Evolutionary conservation across 768 basidiomycete genomes (phyloP).

Genomic region (Phaeotremella fagi): DNA sequence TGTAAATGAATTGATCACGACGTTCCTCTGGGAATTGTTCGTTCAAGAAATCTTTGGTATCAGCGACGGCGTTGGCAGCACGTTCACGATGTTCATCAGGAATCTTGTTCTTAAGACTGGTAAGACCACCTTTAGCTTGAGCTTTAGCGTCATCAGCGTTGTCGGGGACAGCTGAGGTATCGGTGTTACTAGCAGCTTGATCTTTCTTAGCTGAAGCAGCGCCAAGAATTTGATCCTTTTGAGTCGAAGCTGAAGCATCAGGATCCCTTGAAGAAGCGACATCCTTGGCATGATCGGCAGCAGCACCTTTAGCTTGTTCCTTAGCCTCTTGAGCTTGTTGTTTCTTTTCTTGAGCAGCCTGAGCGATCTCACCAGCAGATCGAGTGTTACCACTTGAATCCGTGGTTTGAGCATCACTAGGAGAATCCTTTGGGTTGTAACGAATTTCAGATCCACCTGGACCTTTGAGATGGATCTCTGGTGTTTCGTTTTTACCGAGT

Average conservation of each 20-base stretch:
- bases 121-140: conserved; percentile 41
- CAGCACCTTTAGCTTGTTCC: conserved; percentile 33
- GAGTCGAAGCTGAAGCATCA: conserved; percentile 37
- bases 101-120: conserved; percentile 56
- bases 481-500: conserved; percentile 53
- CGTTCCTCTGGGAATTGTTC: conserved; percentile 89
- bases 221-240: conserved; percentile 37
- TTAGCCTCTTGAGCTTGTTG: conserved; percentile 37
- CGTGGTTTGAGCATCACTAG: conserved; percentile 48
- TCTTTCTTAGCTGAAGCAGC: conserved; percentile 43
- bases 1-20: conserved; percentile 86
- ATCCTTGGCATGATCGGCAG: conserved; percentile 40
- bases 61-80: conserved; percentile 56
- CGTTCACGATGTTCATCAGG: conserved; percentile 65
- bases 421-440: conserved; percentile 57
- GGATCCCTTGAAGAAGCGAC: conserved; percentile 37
- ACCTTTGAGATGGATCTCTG: conserved; percentile 53
- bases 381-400: conserved; percentile 48
- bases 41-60: conserved; percentile 62
- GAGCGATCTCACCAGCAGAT: conserved; percentile 38
- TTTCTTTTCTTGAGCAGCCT: conserved; percentile 45
- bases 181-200: conserved; percentile 28
- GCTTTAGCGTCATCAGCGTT: conserved; percentile 28
- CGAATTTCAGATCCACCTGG: conserved; percentile 52
- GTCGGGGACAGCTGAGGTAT: conserved; percentile 7